Base-by-base conservation (phyloP, 176 grass and related monocot genomes). In the Secale cereale region DNA sequence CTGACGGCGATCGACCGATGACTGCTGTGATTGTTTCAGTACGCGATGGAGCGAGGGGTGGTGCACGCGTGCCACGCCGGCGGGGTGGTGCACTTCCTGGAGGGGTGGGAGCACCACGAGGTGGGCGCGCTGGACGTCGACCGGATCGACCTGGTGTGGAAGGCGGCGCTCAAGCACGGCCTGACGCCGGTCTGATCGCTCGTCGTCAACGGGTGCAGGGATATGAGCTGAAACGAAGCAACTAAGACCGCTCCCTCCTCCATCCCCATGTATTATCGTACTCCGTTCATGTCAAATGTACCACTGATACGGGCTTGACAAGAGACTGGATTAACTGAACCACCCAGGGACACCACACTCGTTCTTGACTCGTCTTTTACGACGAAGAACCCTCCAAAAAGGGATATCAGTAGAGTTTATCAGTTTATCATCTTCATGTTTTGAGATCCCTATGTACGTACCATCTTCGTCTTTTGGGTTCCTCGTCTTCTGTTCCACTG, bases 41-140 rank as follows among this genome's bases (percentile, higher is more conserved):
- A 97, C 90, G 83, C 95, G 3, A 83, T 94, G 91, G 92, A 88
- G 59, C 65, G 95, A 27, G 92, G 91, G 8, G 92, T 93, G 16
- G 89, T 98, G 69, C 92, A 95, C 78, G 95, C 95, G 10, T 95
- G 95, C 87, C 95, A 97, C 84, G 92, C 95, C 8, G 95, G 95
- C 71, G 95, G 95, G 17, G 89, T 94, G 28, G 92, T 97, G 6
- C 95, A 94, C 61, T 84, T 87, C 81, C 82, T 98, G 25, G 95
- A 98, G 37, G 91, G 93, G 1, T 98, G 95, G 95, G 70, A 59
- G 0, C 91, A 98, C 84, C 93, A 98, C 56, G 95, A 98, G 91
- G 95, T 98, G 12, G 95, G 95, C 65, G 87, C 93, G 6, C 88
- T 98, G 75, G 93, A 95, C 65, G 91, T 98, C 46, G 91, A 93